Conservation (phyloP, 2,329 filamentous ascomycete species). For the Westerdykella ornata region DNA sequence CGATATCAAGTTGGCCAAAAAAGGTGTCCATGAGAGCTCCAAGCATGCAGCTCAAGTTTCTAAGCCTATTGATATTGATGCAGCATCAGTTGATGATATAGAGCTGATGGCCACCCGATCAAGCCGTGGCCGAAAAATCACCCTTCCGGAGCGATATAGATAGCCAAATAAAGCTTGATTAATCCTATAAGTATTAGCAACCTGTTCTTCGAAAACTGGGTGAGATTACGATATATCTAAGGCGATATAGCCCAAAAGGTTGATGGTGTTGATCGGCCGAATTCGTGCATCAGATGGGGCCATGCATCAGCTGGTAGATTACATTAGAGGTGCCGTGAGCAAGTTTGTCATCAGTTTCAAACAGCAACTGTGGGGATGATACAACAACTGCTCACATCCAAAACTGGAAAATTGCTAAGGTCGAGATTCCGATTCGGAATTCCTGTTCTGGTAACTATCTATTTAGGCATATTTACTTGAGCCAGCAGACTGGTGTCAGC, state of each 20-base stretch:
- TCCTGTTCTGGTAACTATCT: too few species aligned
- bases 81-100: neutral
- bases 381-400: too few species aligned
- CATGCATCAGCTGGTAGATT: constrained; percentile 2
- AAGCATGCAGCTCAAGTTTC: neutral
- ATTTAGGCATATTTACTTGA: too few species aligned
- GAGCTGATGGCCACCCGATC: neutral
- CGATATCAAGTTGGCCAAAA: neutral
- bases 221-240: too few species aligned
- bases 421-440: too few species aligned
- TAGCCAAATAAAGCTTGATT: neutral
- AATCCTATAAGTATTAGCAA: neutral
- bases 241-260: too few species aligned
- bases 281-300: constrained; percentile 2
- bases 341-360: too few species aligned
- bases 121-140: neutral
- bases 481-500: too few species aligned
- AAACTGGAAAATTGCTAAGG: too few species aligned
- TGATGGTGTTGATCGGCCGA: neutral
- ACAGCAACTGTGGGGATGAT: too few species aligned
- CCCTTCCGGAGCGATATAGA: neutral
- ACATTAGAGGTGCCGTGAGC: too few species aligned
- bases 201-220: too few species aligned
- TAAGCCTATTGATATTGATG: neutral
- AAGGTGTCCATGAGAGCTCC: neutral